Evolutionary conservation across 768 basidiomycete species (phyloP).

Genomic region (Leccinum imitatum): DNA sequence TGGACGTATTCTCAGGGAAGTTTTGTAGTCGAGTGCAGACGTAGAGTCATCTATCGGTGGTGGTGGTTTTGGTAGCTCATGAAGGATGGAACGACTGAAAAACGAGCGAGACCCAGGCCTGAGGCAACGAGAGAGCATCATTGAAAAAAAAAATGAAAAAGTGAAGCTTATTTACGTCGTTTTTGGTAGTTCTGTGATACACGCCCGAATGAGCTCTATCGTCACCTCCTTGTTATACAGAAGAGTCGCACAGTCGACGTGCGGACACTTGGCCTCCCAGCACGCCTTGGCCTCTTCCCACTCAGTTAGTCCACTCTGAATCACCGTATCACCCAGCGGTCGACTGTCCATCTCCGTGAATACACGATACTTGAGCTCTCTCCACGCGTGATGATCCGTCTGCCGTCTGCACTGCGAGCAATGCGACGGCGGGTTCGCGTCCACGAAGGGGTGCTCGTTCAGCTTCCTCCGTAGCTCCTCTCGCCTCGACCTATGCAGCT

Average conservation of each 20-base stretch:
- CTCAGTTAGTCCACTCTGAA: conserved; percentile 45
- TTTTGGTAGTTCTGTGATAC: conserved; percentile 50
- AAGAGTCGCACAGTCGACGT: conserved; percentile 42
- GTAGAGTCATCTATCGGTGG: conserved; percentile 89
- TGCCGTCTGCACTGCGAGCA: conserved; percentile 50
- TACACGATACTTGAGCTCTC: conserved; percentile 60
- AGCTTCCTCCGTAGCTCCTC: conserved; percentile 50
- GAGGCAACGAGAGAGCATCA: no score
- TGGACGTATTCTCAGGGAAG: conserved; percentile 63
- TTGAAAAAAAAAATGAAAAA: no score
- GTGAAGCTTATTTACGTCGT: conserved; percentile 22
- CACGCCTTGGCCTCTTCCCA: conserved; percentile 63
- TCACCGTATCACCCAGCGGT: conserved; percentile 58
- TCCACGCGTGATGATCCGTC: conserved; percentile 62
- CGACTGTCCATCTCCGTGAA: conserved; percentile 56
- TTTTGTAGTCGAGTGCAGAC: conserved; percentile 92
- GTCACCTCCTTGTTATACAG: conserved; percentile 60
- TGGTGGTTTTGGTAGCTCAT: conserved; percentile 64
- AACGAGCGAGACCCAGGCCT: conserved; percentile 22
- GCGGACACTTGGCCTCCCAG: conserved; percentile 57
- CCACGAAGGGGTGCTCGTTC: conserved; percentile 59
- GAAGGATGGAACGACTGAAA: conserved; percentile 14
- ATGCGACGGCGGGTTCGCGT: conserved; percentile 36
- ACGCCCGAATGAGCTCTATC: conserved; percentile 48
- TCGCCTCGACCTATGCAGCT: conserved; percentile 53